phyloP scores from a whole-genome alignment of 257 asterid species.

The Scutellaria barbata region DNA sequence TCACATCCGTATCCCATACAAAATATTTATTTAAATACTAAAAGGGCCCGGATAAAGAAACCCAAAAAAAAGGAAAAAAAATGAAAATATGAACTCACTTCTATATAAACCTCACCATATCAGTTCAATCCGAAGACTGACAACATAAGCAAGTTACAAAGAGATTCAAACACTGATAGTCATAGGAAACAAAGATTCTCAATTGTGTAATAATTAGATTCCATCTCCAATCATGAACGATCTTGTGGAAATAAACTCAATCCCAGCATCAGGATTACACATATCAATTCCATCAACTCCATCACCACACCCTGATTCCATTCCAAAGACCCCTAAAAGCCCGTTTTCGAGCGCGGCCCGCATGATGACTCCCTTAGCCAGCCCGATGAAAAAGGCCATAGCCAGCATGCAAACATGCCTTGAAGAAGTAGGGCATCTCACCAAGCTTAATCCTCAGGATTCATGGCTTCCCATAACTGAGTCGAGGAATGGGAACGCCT shows the following conservation, averaged over 20 bases:
- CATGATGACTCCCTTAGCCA: slow-evolving; percentile 64
- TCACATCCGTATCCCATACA: not conserved
- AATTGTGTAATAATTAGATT: not conserved
- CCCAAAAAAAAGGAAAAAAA: not conserved
- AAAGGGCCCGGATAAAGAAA: not conserved
- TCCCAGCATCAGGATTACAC: slow-evolving; percentile 16
- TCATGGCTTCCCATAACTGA: slow-evolving; percentile 91
- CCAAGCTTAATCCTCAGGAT: slow-evolving; percentile 78
- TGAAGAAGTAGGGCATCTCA: slow-evolving; percentile 74
- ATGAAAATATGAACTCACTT: not conserved
- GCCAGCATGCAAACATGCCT: slow-evolving; percentile 56
- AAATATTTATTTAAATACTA: not conserved
- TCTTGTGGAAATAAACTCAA: slow-evolving; percentile 42
- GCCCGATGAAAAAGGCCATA: slow-evolving; percentile 74
- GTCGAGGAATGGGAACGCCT: slow-evolving; percentile 82
- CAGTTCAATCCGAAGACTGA: not conserved
- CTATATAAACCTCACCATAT: slow-evolving; percentile 44
- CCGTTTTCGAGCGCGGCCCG: slow-evolving; percentile 51
- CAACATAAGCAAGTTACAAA: not conserved
- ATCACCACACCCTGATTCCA: slow-evolving; percentile 40
- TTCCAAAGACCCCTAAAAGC: slow-evolving; percentile 54
- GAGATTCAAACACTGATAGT: not conserved
- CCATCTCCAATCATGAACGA: slow-evolving; percentile 38
- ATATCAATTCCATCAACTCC: slow-evolving; percentile 27
- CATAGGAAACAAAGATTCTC: too few species aligned